Percentiles rank a stretch among this genome's conserved stretches.
These are phyloP conservation scores for Taphrina communis DNA, from an alignment of 1,139 yeast genomes.

Conservation along the genomic window DNA sequence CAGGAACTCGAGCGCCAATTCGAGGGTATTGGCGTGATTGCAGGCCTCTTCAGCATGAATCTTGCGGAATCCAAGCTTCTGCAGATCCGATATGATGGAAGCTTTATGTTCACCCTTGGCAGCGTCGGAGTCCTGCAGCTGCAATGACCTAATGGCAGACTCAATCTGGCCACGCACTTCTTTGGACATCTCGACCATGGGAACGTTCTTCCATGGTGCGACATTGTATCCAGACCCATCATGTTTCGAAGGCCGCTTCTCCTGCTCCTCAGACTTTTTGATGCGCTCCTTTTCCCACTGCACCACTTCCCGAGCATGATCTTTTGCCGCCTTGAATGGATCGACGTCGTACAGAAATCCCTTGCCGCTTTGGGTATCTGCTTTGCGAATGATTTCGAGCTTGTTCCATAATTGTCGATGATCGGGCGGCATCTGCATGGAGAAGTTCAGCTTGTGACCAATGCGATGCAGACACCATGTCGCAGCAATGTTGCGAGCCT, in stretches of 20 bases:
- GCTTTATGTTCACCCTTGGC: background rate
- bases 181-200: constrained; percentile 50
- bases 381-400: constrained; percentile 65
- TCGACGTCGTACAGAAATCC: constrained; percentile 61
- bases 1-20: constrained; percentile 63
- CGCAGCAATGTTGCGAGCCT: constrained; percentile 89
- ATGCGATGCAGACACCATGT: constrained; percentile 83
- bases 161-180: constrained; percentile 50
- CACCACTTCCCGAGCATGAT: constrained; percentile 51
- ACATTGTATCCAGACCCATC: constrained; percentile 39
- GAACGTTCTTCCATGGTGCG: constrained; percentile 44
- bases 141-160: constrained; percentile 46
- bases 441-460: constrained; percentile 63
- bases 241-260: constrained; percentile 32
- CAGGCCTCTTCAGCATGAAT: constrained; percentile 76
- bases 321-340: constrained; percentile 67
- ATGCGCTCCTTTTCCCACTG: constrained; percentile 46
- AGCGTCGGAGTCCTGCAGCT: constrained; percentile 9
- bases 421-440: constrained; percentile 79
- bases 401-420: constrained; percentile 80
- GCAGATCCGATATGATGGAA: constrained; percentile 48
- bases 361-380: constrained; percentile 57
- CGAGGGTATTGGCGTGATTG: constrained; percentile 59
- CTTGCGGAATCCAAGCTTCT: constrained; percentile 68
- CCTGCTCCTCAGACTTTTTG: constrained; percentile 40